phyloP scores from a whole-genome alignment of 805 yeast species.

The Wickerhamomyces subpelliculosus region DNA sequence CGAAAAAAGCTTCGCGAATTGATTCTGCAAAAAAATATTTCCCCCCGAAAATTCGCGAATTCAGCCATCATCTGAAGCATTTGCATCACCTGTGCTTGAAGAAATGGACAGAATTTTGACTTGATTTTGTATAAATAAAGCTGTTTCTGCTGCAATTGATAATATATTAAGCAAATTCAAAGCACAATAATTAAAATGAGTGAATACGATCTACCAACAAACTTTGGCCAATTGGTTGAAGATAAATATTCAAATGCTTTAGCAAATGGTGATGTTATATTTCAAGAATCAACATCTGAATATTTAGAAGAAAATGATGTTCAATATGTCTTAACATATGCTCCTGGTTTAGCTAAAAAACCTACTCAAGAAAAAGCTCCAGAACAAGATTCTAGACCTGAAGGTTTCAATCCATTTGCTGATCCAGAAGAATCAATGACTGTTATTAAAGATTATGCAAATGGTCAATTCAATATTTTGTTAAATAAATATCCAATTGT shows the following conservation, averaged over 20 bases:
- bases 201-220: conserved; percentile 26
- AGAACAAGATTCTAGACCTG: conserved; percentile 25
- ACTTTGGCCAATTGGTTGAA: conserved; percentile 29
- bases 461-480: conserved; percentile 50
- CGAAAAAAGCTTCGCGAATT: too few species aligned
- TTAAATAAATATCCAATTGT: conserved; percentile 85
- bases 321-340: conserved; percentile 25
- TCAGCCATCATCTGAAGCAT: too few species aligned
- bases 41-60: too few species aligned
- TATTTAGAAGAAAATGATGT: conserved; percentile 24
- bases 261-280: conserved; percentile 37
- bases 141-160: too few species aligned
- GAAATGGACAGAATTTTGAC: too few species aligned
- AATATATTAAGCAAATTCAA: too few species aligned
- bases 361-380: conserved; percentile 31
- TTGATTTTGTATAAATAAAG: too few species aligned
- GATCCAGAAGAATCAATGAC: conserved; percentile 74
- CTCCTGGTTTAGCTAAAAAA: conserved; percentile 27
- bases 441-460: conserved; percentile 44
- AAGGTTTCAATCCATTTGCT: conserved; percentile 62
- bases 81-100: too few species aligned
- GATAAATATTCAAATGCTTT: conserved; percentile 43
- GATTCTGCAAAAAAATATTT: too few species aligned
- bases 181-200: conserved; percentile 9
- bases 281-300: conserved; percentile 39